phyloP scores from a whole-genome alignment of 495 filamentous ascomycete species.

The Friedmanniomyces simplex region DNA sequence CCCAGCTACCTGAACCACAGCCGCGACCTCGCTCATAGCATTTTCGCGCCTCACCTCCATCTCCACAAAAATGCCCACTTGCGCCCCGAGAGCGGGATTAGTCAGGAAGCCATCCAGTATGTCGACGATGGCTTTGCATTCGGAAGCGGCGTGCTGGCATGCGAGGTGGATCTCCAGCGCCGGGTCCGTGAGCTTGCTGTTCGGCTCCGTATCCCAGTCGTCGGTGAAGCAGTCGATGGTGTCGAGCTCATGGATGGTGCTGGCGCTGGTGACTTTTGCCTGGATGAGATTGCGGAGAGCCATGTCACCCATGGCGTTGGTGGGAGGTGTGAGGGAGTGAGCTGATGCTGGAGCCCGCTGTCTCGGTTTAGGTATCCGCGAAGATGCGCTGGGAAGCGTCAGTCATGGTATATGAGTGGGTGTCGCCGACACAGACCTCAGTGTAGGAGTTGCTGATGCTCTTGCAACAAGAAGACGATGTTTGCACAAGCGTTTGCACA shows the following conservation, averaged over 20 bases:
- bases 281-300: not conserved
- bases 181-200: not conserved
- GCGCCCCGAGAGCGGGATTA: not conserved
- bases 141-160: not conserved
- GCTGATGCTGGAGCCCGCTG: too few species aligned
- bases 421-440: too few species aligned
- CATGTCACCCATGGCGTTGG: not conserved
- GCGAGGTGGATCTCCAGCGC: not conserved
- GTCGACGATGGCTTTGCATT: not conserved
- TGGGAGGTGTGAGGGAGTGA: not conserved
- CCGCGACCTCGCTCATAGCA: not conserved
- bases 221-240: slow-evolving; percentile 1
- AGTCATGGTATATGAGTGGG: too few species aligned
- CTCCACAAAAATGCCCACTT: not conserved
- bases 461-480: not conserved
- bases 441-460: too few species aligned
- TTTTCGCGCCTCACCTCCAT: not conserved
- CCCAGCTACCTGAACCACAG: not conserved
- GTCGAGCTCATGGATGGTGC: not conserved
- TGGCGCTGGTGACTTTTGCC: not conserved
- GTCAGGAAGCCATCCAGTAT: not conserved
- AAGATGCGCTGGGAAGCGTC: too few species aligned
- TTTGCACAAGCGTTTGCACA: not conserved
- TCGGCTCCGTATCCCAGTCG: not conserved
- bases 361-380: too few species aligned